These are phyloP conservation scores for Xerocomellus amylosporus DNA, from an alignment of 768 basidiomycete species.

Conservation along the genomic window DNA sequence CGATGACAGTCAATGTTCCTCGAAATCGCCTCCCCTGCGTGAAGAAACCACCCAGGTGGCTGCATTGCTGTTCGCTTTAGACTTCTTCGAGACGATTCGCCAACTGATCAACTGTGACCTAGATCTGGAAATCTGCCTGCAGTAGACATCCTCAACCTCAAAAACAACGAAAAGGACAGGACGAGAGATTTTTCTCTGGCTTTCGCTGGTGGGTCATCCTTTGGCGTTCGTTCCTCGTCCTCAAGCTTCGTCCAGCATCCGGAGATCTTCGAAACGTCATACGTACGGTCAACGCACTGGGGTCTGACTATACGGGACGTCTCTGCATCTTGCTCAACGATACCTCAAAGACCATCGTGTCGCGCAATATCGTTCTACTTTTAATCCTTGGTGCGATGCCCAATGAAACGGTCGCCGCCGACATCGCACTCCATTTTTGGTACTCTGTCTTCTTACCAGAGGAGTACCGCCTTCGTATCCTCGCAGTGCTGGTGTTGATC, in stretches of 20 bases:
- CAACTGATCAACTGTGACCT: neutral
- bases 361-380: conserved; percentile 42
- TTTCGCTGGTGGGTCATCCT: conserved; percentile 16
- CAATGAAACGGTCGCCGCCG: conserved; percentile 35
- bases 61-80: conserved; percentile 25
- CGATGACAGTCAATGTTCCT: neutral
- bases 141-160: conserved; percentile 27
- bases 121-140: conserved; percentile 28
- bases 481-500: conserved; percentile 15
- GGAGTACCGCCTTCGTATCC: conserved; percentile 26
- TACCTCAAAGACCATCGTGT: conserved; percentile 23
- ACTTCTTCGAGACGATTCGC: neutral
- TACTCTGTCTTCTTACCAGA: conserved; percentile 42
- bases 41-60: neutral
- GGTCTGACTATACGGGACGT: conserved; percentile 38
- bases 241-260: conserved; percentile 32
- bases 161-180: conserved; percentile 20
- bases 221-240: neutral
- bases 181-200: conserved; percentile 23
- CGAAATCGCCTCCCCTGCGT: neutral
- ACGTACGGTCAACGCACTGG: conserved; percentile 41
- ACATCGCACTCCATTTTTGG: conserved; percentile 47
- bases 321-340: conserved; percentile 44
- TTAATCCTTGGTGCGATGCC: conserved; percentile 36
- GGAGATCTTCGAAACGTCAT: conserved; percentile 46